These are phyloP conservation scores for Polyporus tsugae DNA, from an alignment of 1,284 basidiomycete species.

Conservation along the genomic window DNA sequence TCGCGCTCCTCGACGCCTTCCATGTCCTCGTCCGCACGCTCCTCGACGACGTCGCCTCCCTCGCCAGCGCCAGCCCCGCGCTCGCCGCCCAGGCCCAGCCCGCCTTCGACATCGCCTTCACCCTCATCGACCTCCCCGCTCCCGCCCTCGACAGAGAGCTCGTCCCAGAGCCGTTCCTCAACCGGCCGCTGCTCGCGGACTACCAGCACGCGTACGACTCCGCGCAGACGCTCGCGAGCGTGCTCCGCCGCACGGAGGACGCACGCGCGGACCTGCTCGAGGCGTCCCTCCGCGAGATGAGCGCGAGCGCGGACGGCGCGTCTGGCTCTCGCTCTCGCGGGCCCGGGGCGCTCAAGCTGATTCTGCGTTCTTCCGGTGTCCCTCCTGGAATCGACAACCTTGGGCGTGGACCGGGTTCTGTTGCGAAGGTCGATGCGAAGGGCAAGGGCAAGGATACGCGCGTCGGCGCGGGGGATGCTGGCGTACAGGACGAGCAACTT, in stretches of 20 bases:
- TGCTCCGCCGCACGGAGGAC: conserved; percentile 60
- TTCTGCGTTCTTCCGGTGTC: conserved; percentile 66
- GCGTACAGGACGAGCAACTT: conserved; percentile 39
- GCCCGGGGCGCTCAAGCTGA: conserved; percentile 65
- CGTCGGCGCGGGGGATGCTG: conserved; percentile 26
- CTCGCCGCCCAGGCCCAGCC: conserved; percentile 58
- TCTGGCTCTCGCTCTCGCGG: conserved; percentile 47
- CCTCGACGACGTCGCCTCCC: conserved; percentile 54
- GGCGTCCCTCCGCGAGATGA: conserved; percentile 49
- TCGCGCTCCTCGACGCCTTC: conserved; percentile 72
- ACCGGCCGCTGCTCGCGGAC: conserved; percentile 70
- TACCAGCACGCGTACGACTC: conserved; percentile 75
- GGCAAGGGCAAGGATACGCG: conserved; percentile 49
- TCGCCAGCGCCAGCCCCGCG: conserved; percentile 46
- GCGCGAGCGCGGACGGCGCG: conserved; percentile 40
- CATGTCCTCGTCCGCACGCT: conserved; percentile 63
- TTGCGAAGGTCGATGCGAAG: conserved; percentile 43
- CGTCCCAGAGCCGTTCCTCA: conserved; percentile 63
- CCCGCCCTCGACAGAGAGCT: conserved; percentile 1
- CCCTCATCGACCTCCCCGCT: conserved; percentile 54
- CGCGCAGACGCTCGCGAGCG: conserved; percentile 53
- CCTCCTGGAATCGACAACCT: conserved; percentile 54
- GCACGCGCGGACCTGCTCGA: conserved; percentile 65
- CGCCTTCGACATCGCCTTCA: conserved; percentile 64
- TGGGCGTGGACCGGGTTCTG: conserved; percentile 36